Base-by-base conservation (phyloP, 139 green algal species). In the Pleodorina starrii region DNA sequence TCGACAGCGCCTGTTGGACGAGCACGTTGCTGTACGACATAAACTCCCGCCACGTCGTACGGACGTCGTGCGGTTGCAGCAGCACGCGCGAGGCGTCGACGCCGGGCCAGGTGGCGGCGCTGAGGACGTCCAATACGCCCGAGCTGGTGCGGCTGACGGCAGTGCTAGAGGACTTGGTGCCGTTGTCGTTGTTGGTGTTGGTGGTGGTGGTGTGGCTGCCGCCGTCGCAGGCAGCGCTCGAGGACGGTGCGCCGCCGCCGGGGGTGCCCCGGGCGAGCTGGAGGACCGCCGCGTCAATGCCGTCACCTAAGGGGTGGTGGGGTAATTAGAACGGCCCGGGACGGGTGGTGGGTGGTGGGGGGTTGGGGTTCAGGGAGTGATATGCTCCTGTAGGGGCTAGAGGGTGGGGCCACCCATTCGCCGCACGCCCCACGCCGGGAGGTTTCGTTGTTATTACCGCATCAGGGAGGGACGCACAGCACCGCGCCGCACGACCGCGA, bases 21-120 rank as follows among this genome's bases (percentile, higher is more conserved):
- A 90, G 54, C 25, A 95, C 90, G 68, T 93, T 93, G 38, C 91
- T 94, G 69, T 95, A 93, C 1, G 91, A 93, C 81, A 93, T 69
- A 87, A 98, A 97, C 83, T 97, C 93, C 17, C 94, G 90, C 96
- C 96, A 98, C 17, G 95, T 86, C 17, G 93, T 90, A 35, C 96
- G 75, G 23, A 91, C 89, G 27, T 92, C 82, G 38, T 92, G 89
- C 43, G 89, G 89, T 3, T 82, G 57, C 72, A 92, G 89, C 82
- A 89, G 75, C 63, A 92, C 84, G 2, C n/a, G n/a, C 27, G 43
- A 38, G 17, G 54, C 60, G 44, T 79, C 66, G n/a, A 81, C 71
- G 54, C 50, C 71, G 27, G 88, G 88, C 90, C 90, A 93, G 4
- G 36, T n/a, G n/a, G 82, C 86, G 17, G 86, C 86, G n/a, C 57